Evolutionary conservation across 2,329 filamentous ascomycete genomes (phyloP), one percentile per base, ranked within the genome.

Genomic region (Trichophyton simii): DNA sequence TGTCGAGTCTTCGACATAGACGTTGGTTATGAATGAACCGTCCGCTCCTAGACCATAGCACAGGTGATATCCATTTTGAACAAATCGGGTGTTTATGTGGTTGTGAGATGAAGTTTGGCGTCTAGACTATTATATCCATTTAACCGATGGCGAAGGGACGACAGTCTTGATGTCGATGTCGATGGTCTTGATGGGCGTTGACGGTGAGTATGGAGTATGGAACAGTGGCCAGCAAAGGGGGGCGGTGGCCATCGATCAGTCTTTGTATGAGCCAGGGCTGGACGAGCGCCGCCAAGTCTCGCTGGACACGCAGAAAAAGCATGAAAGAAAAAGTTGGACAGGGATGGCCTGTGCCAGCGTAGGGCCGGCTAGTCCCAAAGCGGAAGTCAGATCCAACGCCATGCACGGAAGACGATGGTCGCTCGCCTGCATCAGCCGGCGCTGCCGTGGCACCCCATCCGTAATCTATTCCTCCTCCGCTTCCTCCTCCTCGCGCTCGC

Each of bases 381-480:
- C 44, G 38, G 62, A 11, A 59, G 28, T 36, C 55, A 18, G 31
- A 61, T 38, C 54, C 59, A 59, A 50, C 42, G 58, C 52, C 54
- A 61, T 58, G 61, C 34, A 28, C 59, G 20, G 59, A 25, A 54
- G 34, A 54, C 50, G 50, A 54, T 2, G 50, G 50, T 34, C 28
- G 50, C 22, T 54, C 50, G 22, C 44, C 44, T 48, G 44, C 44
- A 48, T 48, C n/a, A 48, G 7, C 44, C 44, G 44, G 44, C 6
- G 18, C 18, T 25, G 44, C 44, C 44, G 44, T 48, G 44, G 44
- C 44, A 25, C 44, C 2, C 20, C 18, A 11, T 11, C n/a, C 11
- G 41, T 44, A 44, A 44, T 44, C 6, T 44, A 44, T n/a, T 13
- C 8, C 8, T 44, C 41, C 11, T 44, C 5, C 41, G 15, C 41